Conservation (phyloP, 441 rosid species). For the Pelargonium australe region DNA sequence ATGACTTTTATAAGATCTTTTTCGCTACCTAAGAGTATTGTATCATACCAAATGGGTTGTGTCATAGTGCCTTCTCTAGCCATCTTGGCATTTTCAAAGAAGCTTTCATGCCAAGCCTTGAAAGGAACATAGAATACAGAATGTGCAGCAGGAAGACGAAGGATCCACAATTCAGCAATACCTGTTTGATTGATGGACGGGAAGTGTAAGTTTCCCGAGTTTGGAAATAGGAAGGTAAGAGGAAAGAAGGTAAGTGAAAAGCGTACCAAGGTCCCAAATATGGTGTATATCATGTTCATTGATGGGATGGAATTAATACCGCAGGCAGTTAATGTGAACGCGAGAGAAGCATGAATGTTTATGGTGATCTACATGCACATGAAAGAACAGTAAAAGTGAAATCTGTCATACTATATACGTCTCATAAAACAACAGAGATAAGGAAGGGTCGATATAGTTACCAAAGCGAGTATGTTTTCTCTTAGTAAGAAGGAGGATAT, state of each 20-base stretch:
- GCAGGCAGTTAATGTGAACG: slow-evolving; percentile 54
- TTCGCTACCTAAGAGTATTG: no score
- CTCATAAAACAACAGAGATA: slow-evolving; percentile 1
- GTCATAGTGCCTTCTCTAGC: slow-evolving; percentile 64
- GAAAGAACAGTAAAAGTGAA: slow-evolving; percentile 18
- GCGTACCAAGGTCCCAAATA: slow-evolving; percentile 68
- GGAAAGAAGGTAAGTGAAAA: slow-evolving; percentile 1
- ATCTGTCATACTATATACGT: neutral
- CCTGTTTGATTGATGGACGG: slow-evolving; percentile 35
- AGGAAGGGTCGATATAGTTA: slow-evolving; percentile 25
- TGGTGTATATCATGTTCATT: slow-evolving; percentile 57
- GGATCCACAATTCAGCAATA: slow-evolving; percentile 71
- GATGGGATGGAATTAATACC: slow-evolving; percentile 72
- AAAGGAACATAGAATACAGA: slow-evolving; percentile 60
- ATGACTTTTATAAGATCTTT: no score
- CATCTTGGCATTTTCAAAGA: slow-evolving; percentile 71
- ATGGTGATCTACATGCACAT: slow-evolving; percentile 61
- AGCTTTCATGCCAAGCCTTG: slow-evolving; percentile 74
- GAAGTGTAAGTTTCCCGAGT: slow-evolving; percentile 11
- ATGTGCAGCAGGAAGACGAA: slow-evolving; percentile 75
- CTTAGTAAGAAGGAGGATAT: slow-evolving; percentile 79
- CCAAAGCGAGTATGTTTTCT: slow-evolving; percentile 88
- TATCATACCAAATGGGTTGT: neutral
- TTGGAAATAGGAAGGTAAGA: slow-evolving; percentile 3
- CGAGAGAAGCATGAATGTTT: slow-evolving; percentile 79